Evolutionary conservation across 1,139 yeast genomes (phyloP), one percentile per base, ranked within the genome.

Genomic region (Suhomyces wounanorum): DNA sequence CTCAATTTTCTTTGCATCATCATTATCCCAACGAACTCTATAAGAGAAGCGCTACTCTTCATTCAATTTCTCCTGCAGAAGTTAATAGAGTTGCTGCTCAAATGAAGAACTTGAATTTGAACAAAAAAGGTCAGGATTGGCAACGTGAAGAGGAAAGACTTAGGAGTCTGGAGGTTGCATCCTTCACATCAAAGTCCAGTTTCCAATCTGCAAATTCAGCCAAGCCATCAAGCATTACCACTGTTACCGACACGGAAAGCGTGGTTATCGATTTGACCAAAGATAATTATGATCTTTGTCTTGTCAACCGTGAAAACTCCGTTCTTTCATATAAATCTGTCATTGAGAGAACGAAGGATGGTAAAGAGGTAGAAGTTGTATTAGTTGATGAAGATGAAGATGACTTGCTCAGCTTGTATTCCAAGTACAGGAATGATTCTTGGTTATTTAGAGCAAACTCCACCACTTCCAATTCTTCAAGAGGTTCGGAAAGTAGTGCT

Each of bases 331-430:
- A 73, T 52, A 69, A 58, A 52, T 75, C 81, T 2, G 70, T 74
- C 1, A 70, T 75, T 1, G 81, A 77, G 50, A 69, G 64, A 48
- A 58, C 71, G 17, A 69, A 63, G 23, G 70, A 72, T 43, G 83
- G 83, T 2, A 72, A 69, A 48, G 67, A 71, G 14, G 74, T 75
- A 1, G 83, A 79, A 56, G 80, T 77, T 2, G 81, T 79, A 5
- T 70, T 40, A 59, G 77, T 74, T 3, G 78, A 73, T 33, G 77
- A 72, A 40, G 75, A 70, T 5, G 66, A 65, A 14, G 73, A 70
- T 48, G 78, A 73, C 25, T 63, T 73, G 47, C 62, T 63, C 52
- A 76, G 81, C 57, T 69, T 77, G 48, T 77, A 77, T 54, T 77
- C 81, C n/a, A 73, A 70, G 53, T 77, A 77, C 55, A 68, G 73